Evolutionary conservation across 78 protist species (phyloP).

Genomic region (Creolimax fragrantissima): DNA sequence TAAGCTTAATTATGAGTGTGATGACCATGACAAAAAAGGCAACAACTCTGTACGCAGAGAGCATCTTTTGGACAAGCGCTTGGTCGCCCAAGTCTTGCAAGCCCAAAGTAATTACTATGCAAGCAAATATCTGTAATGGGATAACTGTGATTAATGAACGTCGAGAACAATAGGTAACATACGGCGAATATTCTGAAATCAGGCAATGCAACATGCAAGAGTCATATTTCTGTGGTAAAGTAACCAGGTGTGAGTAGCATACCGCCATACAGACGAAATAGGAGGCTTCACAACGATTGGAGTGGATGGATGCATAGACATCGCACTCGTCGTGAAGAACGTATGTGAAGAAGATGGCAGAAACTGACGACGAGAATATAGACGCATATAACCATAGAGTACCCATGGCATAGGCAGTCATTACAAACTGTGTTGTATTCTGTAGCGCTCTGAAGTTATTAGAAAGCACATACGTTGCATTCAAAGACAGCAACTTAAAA

Average conservation of each 20-base stretch:
- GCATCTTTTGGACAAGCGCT: conserved; percentile 1
- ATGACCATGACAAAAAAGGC: not conserved
- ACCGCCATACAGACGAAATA: conserved; percentile 24
- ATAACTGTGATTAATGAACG: no score
- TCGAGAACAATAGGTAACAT: no score
- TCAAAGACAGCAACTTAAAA: no score
- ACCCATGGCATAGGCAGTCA: not conserved
- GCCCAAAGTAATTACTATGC: not conserved
- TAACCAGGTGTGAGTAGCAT: no score
- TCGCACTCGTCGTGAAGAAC: not conserved
- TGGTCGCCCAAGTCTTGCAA: conserved; percentile 6
- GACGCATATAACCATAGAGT: conserved; percentile 9
- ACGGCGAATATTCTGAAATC: no score
- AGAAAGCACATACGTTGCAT: not conserved
- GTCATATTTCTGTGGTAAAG: no score
- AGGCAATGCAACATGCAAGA: no score
- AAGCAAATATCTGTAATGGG: not conserved
- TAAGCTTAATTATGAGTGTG: not conserved
- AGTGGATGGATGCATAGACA: not conserved
- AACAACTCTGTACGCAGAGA: not conserved
- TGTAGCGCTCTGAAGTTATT: not conserved
- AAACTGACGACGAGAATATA: conserved; percentile 13
- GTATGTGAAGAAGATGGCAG: not conserved
- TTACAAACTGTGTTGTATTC: not conserved
- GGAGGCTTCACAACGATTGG: not conserved